Evolutionary conservation across 2,329 filamentous ascomycete species (phyloP).

Genomic region (Botrytis pseudocinerea): DNA sequence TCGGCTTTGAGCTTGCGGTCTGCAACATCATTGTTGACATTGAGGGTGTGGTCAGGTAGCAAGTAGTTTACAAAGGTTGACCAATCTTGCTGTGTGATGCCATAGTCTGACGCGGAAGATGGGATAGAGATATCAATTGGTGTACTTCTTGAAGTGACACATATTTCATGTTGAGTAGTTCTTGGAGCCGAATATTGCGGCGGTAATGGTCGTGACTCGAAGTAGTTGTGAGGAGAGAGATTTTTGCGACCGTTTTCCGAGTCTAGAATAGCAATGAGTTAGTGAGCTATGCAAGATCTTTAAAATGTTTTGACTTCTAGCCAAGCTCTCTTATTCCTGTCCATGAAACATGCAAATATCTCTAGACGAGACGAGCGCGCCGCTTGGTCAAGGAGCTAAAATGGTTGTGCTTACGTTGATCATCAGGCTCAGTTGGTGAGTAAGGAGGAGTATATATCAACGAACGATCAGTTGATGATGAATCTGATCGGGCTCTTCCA

Average conservation of each 20-base stretch:
- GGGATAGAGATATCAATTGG: conserved; percentile 34
- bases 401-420: conserved; percentile 27
- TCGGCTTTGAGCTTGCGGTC: conserved; percentile 53
- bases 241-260: not conserved
- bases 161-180: conserved; percentile 28
- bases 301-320: not conserved
- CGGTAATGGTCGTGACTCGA: conserved; percentile 38
- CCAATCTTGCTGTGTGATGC: conserved; percentile 57
- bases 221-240: conserved; percentile 33
- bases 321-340: not conserved
- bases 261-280: not conserved
- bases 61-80: conserved; percentile 59
- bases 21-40: conserved; percentile 49
- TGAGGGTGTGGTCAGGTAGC: conserved; percentile 50
- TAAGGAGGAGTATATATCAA: conserved; percentile 37
- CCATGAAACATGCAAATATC: not conserved
- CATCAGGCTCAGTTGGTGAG: conserved; percentile 31
- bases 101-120: conserved; percentile 38
- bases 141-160: conserved; percentile 24
- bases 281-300: not conserved
- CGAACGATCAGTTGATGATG: conserved; percentile 31
- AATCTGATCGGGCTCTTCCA: conserved; percentile 26
- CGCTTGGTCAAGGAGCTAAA: conserved; percentile 12
- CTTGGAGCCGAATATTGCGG: conserved; percentile 38
- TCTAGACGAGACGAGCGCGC: not conserved